phyloP scores from a whole-genome alignment of 2,329 filamentous ascomycete genomes.

The Penicillium brevicompactum region DNA sequence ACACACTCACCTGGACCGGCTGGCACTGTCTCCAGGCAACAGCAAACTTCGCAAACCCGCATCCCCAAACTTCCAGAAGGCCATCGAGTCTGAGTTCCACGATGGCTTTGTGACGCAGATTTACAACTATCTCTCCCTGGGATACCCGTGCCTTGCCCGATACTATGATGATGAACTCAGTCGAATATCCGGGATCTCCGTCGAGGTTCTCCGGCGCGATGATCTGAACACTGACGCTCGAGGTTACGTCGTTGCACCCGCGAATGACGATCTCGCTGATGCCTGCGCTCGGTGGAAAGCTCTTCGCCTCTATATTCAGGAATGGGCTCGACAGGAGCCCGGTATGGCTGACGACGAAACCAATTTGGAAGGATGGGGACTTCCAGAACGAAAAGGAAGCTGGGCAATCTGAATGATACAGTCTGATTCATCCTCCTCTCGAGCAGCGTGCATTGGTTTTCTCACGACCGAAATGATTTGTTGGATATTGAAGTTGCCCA shows the following conservation, averaged over 20 bases:
- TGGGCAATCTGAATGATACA: slow-evolving; percentile 64
- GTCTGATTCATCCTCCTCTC: background rate
- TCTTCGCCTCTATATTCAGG: slow-evolving; percentile 76
- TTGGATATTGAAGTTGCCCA: background rate
- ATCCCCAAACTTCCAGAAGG: slow-evolving; percentile 38
- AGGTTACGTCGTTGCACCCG: slow-evolving; percentile 68
- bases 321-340: slow-evolving; percentile 89
- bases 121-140: slow-evolving; percentile 93
- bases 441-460: background rate
- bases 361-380: slow-evolving; percentile 66
- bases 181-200: slow-evolving; percentile 72
- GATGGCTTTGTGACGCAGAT: slow-evolving; percentile 91
- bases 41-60: background rate
- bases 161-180: slow-evolving; percentile 82
- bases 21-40: slow-evolving; percentile 5
- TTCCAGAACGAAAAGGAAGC: slow-evolving; percentile 60
- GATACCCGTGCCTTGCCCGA: slow-evolving; percentile 83
- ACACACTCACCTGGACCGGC: background rate
- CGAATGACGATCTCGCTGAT: slow-evolving; percentile 52
- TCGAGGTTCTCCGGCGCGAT: slow-evolving; percentile 70
- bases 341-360: slow-evolving; percentile 61
- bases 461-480: background rate
- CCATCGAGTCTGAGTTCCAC: slow-evolving; percentile 68
- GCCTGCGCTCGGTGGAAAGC: slow-evolving; percentile 79
- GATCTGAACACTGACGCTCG: slow-evolving; percentile 67